Percentiles rank a stretch among this genome's conserved stretches.
These are phyloP conservation scores for Solanum sparsipilum DNA, from an alignment of 257 asterid genomes.

Conservation along the genomic window DNA sequence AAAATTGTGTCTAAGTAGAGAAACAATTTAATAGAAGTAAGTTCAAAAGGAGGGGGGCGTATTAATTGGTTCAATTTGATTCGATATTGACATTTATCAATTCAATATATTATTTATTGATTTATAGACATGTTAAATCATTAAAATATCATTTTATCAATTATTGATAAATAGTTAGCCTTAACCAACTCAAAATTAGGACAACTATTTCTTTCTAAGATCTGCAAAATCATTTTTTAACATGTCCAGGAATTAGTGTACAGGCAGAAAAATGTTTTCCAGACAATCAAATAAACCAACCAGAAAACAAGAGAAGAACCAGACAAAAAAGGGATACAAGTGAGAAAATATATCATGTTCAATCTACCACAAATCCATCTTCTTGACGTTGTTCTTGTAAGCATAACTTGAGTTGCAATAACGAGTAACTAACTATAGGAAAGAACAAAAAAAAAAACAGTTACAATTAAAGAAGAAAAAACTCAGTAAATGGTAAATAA, in stretches of 20 bases:
- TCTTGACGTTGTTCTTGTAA: not conserved
- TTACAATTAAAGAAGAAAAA: not conserved
- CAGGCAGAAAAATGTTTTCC: not conserved
- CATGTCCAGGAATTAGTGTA: not conserved
- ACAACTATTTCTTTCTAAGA: fast-evolving
- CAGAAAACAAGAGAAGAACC: not conserved
- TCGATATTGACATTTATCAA: too few species aligned
- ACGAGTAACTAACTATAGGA: not conserved
- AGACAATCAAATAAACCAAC: not conserved
- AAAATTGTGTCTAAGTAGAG: too few species aligned
- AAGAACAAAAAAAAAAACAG: not conserved
- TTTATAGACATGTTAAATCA: too few species aligned
- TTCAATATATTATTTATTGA: too few species aligned
- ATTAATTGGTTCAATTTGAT: too few species aligned
- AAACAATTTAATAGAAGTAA: too few species aligned
- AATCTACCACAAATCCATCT: not conserved
- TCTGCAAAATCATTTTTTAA: not conserved
- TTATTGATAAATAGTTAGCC: not conserved
- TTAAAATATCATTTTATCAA: too few species aligned
- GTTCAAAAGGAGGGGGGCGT: too few species aligned
- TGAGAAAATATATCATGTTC: not conserved
- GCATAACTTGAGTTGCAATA: not conserved
- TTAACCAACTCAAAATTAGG: not conserved
- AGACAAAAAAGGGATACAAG: not conserved
- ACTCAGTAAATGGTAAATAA: not conserved